Base-by-base conservation (phyloP, 441 rosid species). In the Arabidopsis hybrid region DNA sequence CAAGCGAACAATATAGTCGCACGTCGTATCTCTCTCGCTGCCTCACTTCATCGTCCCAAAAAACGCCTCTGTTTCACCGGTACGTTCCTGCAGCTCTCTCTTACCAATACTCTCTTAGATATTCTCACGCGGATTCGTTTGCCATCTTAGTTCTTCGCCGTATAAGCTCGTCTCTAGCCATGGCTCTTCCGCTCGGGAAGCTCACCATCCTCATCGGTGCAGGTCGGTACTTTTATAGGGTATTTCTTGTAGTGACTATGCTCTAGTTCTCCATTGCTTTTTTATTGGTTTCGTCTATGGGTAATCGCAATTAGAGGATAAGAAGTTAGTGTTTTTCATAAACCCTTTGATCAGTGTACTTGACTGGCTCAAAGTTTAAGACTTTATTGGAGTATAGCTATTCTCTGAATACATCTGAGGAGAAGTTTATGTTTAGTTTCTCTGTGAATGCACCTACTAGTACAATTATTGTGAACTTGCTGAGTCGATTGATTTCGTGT, bases 161-260 rank as follows among this genome's bases (percentile, higher is more conserved):
- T n/a, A 6, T 14, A 32, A 75, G 18, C 72, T 49, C 31, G 29
- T 67, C 58, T 16, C 43, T 26, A 39, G 65, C 74, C 61, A 89
- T 89, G 91, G 89, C 96, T 83, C 88, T 91, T 66, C 72, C 94
- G 21, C 74, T 92, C 40, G 97, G 89, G 75, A 91, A 92, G 92
- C 72, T 95, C 68, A 81, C 87, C 34, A 72, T 95, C 77, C 86
- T 92, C 80, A 85, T 88, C 70, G 97, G 99, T 26, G 99, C 97
- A 87, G 99, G 99, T 95, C 8, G 42, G 88, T 85, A 46, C 64
- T 38, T 16, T 39, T 31, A 31, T 31, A 31, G 32, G 17, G 3
- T 12, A 2, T 36, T 10, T 42, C 7, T 49, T 43, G 12, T 64
- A 11, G 39, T 36, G 5, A 34, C 3, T 56, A 7, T 67, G 39